phyloP scores from a whole-genome alignment of 2,329 filamentous ascomycete genomes.

The Pseudogymnoascus sp. region DNA sequence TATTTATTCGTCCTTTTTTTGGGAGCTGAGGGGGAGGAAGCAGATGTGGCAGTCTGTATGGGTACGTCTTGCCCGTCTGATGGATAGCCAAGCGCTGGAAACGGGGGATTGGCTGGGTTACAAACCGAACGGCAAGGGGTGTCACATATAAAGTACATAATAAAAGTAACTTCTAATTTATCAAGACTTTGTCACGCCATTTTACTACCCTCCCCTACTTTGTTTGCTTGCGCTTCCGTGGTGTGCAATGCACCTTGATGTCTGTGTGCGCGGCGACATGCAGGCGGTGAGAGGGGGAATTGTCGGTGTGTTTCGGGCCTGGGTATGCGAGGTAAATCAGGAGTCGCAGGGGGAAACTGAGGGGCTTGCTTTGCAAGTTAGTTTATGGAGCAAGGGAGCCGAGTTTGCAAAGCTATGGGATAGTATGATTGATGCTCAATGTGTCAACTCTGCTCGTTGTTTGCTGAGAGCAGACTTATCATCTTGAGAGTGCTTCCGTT shows the following conservation, averaged over 20 bases:
- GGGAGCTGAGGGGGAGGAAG: not conserved
- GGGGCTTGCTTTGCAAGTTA: not conserved
- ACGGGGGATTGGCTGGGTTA: not conserved
- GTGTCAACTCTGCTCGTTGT: not conserved
- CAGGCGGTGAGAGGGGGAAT: not conserved
- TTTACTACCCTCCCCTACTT: not conserved
- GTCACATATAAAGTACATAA: not conserved
- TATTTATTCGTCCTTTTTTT: not conserved
- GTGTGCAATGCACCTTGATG: not conserved
- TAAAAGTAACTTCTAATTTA: not conserved
- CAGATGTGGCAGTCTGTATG: not conserved
- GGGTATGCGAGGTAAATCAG: not conserved
- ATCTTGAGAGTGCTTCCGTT: not conserved
- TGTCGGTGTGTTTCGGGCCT: constrained; percentile 3
- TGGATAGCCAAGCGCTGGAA: not conserved
- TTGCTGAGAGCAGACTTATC: not conserved
- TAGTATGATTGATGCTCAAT: not conserved
- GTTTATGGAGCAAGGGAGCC: not conserved
- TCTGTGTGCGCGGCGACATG: not conserved
- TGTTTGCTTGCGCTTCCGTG: not conserved
- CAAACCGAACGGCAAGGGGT: constrained; percentile 1
- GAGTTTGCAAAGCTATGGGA: not conserved
- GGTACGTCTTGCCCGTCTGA: not conserved
- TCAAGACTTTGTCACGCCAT: not conserved
- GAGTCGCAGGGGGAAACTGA: not conserved